Conservation (phyloP, 164 flowering plant species). For the Brasenia schreberi region DNA sequence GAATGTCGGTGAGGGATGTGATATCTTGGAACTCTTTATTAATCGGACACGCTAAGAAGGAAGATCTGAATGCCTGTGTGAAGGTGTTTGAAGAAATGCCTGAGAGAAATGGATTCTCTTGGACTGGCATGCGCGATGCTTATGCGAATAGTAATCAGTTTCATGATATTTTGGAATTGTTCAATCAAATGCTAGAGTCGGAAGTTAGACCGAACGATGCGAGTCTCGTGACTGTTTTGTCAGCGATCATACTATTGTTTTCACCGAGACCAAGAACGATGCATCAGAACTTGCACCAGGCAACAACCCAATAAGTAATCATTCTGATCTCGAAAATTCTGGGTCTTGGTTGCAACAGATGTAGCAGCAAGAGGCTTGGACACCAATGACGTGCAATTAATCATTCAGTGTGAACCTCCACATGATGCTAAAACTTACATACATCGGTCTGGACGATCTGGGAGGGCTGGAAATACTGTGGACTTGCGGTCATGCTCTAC, state of each 20-base stretch:
- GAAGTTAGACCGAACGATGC: too few relatives aligned
- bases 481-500: constrained; percentile 85
- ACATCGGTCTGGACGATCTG: constrained; percentile 95
- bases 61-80: constrained; percentile 26
- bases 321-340: constrained; percentile 82
- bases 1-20: constrained; percentile 38
- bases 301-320: constrained; percentile 62
- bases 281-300: constrained; percentile 59
- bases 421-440: constrained; percentile 93
- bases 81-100: constrained; percentile 48
- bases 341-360: constrained; percentile 80
- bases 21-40: constrained; percentile 58
- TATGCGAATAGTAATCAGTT: too few relatives aligned
- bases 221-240: constrained; percentile 55
- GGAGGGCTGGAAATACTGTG: constrained; percentile 83
- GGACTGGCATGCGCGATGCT: constrained; percentile 43
- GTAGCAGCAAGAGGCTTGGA: constrained; percentile 96
- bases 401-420: constrained; percentile 98
- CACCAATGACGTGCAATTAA: constrained; percentile 86
- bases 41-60: constrained; percentile 37
- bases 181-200: too few relatives aligned
- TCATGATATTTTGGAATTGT: too few relatives aligned
- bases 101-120: constrained; percentile 45
- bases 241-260: constrained; percentile 78
- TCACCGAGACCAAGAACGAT: constrained; percentile 74